Base-by-base conservation (phyloP, 192 early-diverging fungal species). In the Chytriomyces confervae region DNA sequence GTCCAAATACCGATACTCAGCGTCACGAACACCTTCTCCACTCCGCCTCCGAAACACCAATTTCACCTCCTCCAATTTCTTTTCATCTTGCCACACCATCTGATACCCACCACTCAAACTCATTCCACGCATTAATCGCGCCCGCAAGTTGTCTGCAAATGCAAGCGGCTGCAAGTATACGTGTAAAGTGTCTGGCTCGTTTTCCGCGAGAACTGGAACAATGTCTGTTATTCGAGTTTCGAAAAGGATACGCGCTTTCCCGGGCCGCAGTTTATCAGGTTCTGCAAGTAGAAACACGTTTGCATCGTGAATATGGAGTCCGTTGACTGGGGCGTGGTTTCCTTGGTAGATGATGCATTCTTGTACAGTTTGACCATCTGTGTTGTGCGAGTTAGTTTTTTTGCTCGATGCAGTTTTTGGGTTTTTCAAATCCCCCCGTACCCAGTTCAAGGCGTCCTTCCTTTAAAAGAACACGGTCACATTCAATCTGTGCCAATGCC, bases 1-100 rank as follows among this genome's bases (percentile, higher is more conserved):
- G 2, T 47, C 47, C 11, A 43, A 47, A 68, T 47, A 64, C 3
- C 29, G 18, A 23, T 11, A 24, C 62, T 27, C 62, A 27, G 36
- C 36, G 36, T n/a, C 53, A 5, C 13, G 16, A 57, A n/a, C 53
- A 0, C 53, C 20, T 13, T 13, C 53, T 5, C 8, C 66, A 68
- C 47, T 13, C 46, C 16, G 16, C 10, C 16, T 24, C 3, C 29
- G 43, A 46, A 68, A 68, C 29, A 46, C 66, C 9, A 68, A 11
- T 46, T 24, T 43, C 66, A 68, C 66, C 10, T 47, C 16, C 9
- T 48, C 66, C 66, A 29, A 68, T 24, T 16, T 48, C 11, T 13
- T 53, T 29, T 50, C 69, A 70, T 70, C 51, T 29, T 53, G 69
- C 69, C 69, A 70, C 69, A 29, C 69, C 46, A 70, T 45, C 7